phyloP scores from a whole-genome alignment of 83 land plant species.

The Larix sibirica region DNA sequence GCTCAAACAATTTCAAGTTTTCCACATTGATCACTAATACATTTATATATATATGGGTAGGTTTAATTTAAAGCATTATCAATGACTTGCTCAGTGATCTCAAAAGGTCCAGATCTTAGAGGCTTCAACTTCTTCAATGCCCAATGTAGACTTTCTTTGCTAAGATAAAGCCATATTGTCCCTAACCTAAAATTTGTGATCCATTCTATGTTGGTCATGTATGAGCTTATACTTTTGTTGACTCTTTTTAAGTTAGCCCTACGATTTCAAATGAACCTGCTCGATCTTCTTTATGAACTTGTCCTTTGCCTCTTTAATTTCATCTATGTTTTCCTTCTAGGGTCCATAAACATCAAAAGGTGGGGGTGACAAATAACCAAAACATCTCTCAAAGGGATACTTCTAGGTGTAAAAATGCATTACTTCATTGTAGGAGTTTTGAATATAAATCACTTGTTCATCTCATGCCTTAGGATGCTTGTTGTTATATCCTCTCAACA shows the following conservation, averaged over 20 bases:
- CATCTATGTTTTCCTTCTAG: not conserved
- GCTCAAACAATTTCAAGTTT: not conserved
- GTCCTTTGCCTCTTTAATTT: too few relatives aligned
- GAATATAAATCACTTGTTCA: not conserved
- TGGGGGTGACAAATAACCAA: not conserved
- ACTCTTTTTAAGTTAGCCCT: not conserved
- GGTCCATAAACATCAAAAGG: not conserved
- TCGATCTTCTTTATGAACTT: not conserved
- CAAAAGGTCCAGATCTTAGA: not conserved
- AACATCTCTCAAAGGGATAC: not conserved
- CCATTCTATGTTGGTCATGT: not conserved
- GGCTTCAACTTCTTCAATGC: not conserved
- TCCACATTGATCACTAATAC: not conserved
- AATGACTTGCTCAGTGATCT: not conserved
- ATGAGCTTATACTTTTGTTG: not conserved
- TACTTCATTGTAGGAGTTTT: not conserved
- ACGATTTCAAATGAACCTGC: not conserved
- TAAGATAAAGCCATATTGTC: not conserved
- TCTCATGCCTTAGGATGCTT: not conserved
- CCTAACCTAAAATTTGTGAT: not conserved
- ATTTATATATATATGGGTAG: not conserved
- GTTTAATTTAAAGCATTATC: not conserved
- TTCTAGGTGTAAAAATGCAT: not conserved
- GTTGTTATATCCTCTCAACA: not conserved
- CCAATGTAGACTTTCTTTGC: not conserved